A percentile compares a stretch with the other conserved stretches of the same genome.
Evolutionary conservation across 139 green algal species (phyloP).

Genomic region (Coelastrella sp.): DNA sequence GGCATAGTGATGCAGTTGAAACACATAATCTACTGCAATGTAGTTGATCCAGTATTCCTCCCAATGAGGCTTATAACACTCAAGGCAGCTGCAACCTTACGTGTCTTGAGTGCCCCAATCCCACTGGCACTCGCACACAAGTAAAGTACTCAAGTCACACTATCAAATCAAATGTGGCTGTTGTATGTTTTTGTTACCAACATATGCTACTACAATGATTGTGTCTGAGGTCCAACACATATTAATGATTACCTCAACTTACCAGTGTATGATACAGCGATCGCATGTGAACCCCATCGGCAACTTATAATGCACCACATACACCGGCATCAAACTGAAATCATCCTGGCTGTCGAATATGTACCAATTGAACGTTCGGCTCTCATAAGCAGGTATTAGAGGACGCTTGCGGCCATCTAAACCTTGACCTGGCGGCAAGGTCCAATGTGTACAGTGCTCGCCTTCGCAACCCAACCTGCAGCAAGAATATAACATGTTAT

Average conservation of each 20-base stretch:
- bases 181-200: too few relatives aligned
- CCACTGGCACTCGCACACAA: too few relatives aligned
- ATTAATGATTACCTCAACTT: not conserved
- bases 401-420: conserved; percentile 3
- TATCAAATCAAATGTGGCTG: too few relatives aligned
- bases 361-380: conserved; percentile 14
- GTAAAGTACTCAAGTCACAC: too few relatives aligned
- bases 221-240: too few relatives aligned
- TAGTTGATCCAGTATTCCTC: too few relatives aligned
- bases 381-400: conserved; percentile 1
- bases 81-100: too few relatives aligned
- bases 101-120: too few relatives aligned
- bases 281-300: conserved; percentile 26
- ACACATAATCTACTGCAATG: too few relatives aligned
- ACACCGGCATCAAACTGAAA: not conserved
- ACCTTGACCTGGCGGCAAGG: conserved; percentile 11
- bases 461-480: conserved; percentile 16
- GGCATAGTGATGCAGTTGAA: too few relatives aligned
- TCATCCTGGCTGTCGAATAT: conserved; percentile 1
- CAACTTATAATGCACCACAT: conserved; percentile 37
- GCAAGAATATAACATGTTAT: not conserved
- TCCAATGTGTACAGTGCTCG: conserved; percentile 13
- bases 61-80: too few relatives aligned
- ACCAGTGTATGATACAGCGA: conserved; percentile 37
- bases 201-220: too few relatives aligned